phyloP scores from a whole-genome alignment of 2,329 filamentous ascomycete species.

The Aspergillus pseudoterreus region DNA sequence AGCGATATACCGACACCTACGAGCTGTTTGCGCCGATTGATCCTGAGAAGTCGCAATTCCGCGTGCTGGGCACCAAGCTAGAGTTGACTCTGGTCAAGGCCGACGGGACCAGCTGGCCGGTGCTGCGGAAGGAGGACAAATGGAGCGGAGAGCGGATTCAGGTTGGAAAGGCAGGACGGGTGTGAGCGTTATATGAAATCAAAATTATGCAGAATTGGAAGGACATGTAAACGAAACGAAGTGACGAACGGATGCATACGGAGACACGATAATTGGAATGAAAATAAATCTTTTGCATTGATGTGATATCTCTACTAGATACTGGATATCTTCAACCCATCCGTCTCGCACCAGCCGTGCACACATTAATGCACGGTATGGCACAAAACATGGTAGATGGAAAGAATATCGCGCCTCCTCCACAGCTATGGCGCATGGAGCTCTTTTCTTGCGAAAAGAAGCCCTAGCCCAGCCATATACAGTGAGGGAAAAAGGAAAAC shows the following conservation, averaged over 20 bases:
- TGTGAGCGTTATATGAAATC: constrained; percentile 23
- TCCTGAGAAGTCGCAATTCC: constrained; percentile 68
- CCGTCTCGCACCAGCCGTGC: neutral
- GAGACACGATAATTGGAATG: too few species aligned
- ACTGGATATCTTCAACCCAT: neutral
- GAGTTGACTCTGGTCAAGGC: constrained; percentile 73
- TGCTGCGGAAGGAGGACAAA: constrained; percentile 73
- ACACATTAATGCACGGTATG: constrained; percentile 7
- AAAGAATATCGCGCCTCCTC: constrained; percentile 44
- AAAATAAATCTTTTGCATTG: too few species aligned
- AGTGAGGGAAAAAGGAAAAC: constrained; percentile 44
- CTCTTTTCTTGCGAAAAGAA: constrained; percentile 30
- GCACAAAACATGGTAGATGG: constrained; percentile 6
- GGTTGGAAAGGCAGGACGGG: constrained; percentile 71
- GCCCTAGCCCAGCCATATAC: constrained; percentile 44
- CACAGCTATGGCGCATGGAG: constrained; percentile 45
- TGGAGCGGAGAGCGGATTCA: constrained; percentile 80
- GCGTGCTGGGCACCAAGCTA: constrained; percentile 83
- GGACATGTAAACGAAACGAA: neutral
- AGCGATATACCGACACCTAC: constrained; percentile 72
- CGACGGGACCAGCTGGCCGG: constrained; percentile 78
- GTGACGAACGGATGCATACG: too few species aligned
- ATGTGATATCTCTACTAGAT: neutral
- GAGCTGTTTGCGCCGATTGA: constrained; percentile 76
- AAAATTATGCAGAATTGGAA: neutral